phyloP scores from a whole-genome alignment of 1,139 yeast genomes.

The Ogataea hybrid region DNA sequence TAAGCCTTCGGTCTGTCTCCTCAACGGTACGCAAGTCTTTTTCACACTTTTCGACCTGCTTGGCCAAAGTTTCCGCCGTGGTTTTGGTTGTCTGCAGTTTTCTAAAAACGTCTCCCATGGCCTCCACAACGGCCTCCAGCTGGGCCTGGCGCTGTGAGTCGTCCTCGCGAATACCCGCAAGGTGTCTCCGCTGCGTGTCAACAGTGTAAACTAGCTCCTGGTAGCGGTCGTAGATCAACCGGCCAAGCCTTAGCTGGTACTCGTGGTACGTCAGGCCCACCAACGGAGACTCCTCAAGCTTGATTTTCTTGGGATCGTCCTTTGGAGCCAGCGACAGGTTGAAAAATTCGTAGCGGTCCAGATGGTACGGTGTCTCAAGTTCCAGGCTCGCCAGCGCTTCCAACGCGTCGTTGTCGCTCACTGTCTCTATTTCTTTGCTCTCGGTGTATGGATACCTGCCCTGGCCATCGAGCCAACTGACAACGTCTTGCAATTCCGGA shows the following conservation, averaged over 20 bases:
- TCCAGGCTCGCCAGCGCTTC: slow-evolving; percentile 12
- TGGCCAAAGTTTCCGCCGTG: slow-evolving; percentile 44
- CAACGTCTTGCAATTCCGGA: slow-evolving; percentile 9
- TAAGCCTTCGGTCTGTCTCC: slow-evolving; percentile 20
- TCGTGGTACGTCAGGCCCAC: slow-evolving; percentile 20
- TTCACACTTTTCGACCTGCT: slow-evolving; percentile 44
- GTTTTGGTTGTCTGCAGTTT: slow-evolving; percentile 49
- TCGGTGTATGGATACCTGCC: slow-evolving; percentile 18
- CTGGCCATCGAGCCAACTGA: slow-evolving; percentile 17
- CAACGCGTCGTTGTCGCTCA: slow-evolving; percentile 5
- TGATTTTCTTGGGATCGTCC: slow-evolving; percentile 7
- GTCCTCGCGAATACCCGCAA: slow-evolving; percentile 37
- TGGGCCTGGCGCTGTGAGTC: slow-evolving; percentile 51
- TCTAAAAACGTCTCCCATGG: slow-evolving; percentile 48
- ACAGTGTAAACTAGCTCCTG: slow-evolving; percentile 33
- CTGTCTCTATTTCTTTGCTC: slow-evolving; percentile 7
- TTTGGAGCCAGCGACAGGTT: slow-evolving; percentile 6
- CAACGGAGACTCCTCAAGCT: slow-evolving; percentile 5
- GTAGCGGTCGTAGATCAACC: slow-evolving; percentile 20
- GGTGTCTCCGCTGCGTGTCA: slow-evolving; percentile 26
- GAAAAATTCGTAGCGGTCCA: slow-evolving; percentile 22
- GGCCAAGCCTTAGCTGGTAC: slow-evolving; percentile 26
- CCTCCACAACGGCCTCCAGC: slow-evolving; percentile 46
- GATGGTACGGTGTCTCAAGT: slow-evolving; percentile 12
- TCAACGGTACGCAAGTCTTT: slow-evolving; percentile 34